Conservation (phyloP, 306 rosid genomes). For the Pachyrhizus erosus region DNA sequence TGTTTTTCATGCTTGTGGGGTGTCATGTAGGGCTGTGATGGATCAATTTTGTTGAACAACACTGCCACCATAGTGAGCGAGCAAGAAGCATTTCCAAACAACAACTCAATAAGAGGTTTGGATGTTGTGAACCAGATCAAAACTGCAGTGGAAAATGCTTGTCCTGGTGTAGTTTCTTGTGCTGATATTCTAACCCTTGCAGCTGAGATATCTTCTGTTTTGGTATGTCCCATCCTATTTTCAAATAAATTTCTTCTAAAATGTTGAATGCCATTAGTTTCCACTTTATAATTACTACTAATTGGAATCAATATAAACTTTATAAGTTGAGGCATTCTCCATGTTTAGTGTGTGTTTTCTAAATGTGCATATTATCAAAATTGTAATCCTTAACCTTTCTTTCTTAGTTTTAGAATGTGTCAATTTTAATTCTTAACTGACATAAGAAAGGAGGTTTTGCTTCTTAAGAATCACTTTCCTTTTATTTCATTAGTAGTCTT, state of each 20-base stretch:
- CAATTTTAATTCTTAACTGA: not conserved
- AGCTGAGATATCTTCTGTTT: slow-evolving; percentile 50
- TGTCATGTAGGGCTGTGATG: slow-evolving; percentile 70
- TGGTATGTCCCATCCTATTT: slow-evolving; percentile 33
- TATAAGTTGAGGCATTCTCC: not conserved
- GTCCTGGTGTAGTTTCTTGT: slow-evolving; percentile 59
- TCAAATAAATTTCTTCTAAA: not conserved
- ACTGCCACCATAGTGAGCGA: slow-evolving; percentile 52
- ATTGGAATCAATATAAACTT: not conserved
- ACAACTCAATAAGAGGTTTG: slow-evolving; percentile 61
- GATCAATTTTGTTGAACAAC: slow-evolving; percentile 59
- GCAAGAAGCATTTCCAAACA: slow-evolving; percentile 8
- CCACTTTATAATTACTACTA: not conserved
- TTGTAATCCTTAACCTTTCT: not conserved
- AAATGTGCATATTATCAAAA: not conserved
- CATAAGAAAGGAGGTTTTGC: not conserved
- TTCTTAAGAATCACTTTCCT: not conserved
- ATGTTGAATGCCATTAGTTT: not conserved
- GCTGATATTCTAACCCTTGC: slow-evolving; percentile 68
- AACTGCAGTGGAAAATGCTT: slow-evolving; percentile 55
- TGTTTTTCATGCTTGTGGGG: not conserved
- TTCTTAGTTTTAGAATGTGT: not conserved
- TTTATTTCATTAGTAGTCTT: not conserved
- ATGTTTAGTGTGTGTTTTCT: not conserved
- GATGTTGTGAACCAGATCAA: slow-evolving; percentile 62